Evolutionary conservation across 1,139 yeast genomes (phyloP).

Genomic region (Candida anutae): DNA sequence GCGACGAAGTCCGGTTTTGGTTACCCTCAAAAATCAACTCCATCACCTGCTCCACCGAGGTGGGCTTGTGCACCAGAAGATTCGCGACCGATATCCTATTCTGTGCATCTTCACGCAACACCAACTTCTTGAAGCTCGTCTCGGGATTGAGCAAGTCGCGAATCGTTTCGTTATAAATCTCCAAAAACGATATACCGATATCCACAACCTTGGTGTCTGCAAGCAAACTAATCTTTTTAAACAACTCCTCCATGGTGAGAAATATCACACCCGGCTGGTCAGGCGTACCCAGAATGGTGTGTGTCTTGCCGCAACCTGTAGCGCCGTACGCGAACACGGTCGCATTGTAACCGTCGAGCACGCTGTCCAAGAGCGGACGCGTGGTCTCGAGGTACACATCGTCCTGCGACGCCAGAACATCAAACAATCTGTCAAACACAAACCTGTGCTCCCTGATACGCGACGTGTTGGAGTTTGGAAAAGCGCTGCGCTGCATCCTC

Average conservation of each 20-base stretch:
- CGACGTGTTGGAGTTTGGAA: slow-evolving; percentile 35
- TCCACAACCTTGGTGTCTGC: slow-evolving; percentile 52
- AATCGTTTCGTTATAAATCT: slow-evolving; percentile 85
- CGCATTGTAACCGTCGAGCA: slow-evolving; percentile 79
- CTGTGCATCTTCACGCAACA: slow-evolving; percentile 65
- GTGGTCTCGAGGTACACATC: slow-evolving; percentile 66
- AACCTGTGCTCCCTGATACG: slow-evolving; percentile 71
- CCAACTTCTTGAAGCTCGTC: slow-evolving; percentile 36
- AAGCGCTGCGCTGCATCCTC: slow-evolving; percentile 50
- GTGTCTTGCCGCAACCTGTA: slow-evolving; percentile 97
- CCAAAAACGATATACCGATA: slow-evolving; percentile 66
- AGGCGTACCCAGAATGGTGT: slow-evolving; percentile 75
- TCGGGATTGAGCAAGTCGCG: slow-evolving; percentile 65
- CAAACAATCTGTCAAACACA: slow-evolving; percentile 76
- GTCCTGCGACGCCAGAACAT: slow-evolving; percentile 52
- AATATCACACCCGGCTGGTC: slow-evolving; percentile 76
- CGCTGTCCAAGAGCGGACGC: slow-evolving; percentile 62
- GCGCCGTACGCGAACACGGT: slow-evolving; percentile 97
- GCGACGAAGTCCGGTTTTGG: slow-evolving; percentile 68
- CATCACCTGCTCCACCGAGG: slow-evolving; percentile 70
- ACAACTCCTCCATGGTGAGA: slow-evolving; percentile 71
- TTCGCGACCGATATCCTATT: slow-evolving; percentile 69
- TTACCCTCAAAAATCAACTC: slow-evolving; percentile 70
- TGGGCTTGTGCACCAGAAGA: slow-evolving; percentile 57
- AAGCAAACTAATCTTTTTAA: slow-evolving; percentile 46